Evolutionary conservation across 148 eudicot genomes (phyloP).

Genomic region (Chenopodium suecicum): DNA sequence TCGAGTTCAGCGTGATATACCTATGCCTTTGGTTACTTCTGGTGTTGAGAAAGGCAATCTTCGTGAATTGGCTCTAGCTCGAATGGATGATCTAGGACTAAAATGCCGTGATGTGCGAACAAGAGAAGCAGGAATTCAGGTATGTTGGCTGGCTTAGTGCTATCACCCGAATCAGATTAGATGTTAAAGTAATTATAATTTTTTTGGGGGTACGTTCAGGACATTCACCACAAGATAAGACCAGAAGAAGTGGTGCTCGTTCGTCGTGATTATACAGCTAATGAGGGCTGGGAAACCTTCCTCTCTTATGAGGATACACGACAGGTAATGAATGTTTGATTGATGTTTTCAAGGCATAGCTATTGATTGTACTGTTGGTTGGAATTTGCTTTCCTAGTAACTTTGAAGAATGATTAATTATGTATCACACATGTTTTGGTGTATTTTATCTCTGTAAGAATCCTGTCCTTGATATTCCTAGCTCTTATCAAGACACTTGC

Average conservation of each 20-base stretch:
- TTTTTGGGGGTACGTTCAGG: constrained; percentile 41
- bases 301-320: constrained; percentile 92
- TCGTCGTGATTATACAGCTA: constrained; percentile 97
- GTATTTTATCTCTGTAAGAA: background rate
- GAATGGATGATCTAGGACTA: constrained; percentile 97
- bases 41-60: constrained; percentile 99
- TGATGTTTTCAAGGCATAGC: background rate
- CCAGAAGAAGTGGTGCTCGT: constrained; percentile 97
- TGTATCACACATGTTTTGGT: no score
- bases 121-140: constrained; percentile 99
- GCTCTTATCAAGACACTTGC: background rate
- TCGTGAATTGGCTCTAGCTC: constrained; percentile 93
- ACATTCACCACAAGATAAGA: constrained; percentile 90
- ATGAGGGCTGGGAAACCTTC: constrained; percentile 99
- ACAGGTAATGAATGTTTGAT: constrained; percentile 52
- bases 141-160: constrained; percentile 20
- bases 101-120: constrained; percentile 98
- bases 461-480: background rate
- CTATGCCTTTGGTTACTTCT: constrained; percentile 98
- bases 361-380: background rate
- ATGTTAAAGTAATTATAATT: background rate
- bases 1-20: constrained; percentile 98
- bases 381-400: background rate
- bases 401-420: background rate
- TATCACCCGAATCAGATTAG: background rate